These are phyloP conservation scores for Fusarium continuum DNA, from an alignment of 2,329 filamentous ascomycete species.

Conservation along the genomic window DNA sequence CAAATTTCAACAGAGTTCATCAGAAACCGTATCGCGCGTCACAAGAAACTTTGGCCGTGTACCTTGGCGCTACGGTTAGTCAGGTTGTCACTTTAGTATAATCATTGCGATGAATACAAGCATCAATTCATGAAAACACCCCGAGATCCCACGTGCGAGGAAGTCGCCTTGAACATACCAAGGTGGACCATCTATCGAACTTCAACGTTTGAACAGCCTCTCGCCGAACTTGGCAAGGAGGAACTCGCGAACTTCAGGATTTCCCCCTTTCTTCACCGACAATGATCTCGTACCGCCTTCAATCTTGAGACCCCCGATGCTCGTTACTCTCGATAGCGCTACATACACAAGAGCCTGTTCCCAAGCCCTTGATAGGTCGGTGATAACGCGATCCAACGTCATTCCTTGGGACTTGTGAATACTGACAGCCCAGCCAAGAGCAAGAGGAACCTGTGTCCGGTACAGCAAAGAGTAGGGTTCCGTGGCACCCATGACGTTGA, in stretches of 20 bases:
- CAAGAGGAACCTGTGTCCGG: slow-evolving; percentile 69
- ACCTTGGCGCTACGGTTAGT: too few relatives aligned
- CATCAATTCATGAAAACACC: too few relatives aligned
- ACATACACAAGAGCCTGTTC: slow-evolving; percentile 70
- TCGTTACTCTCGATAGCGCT: slow-evolving; percentile 37
- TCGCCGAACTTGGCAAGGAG: slow-evolving; percentile 9
- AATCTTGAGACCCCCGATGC: slow-evolving; percentile 31
- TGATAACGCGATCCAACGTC: slow-evolving; percentile 66
- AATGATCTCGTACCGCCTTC: background rate
- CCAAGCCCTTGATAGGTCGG: slow-evolving; percentile 62
- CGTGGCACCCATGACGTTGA: slow-evolving; percentile 57
- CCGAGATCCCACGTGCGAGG: too few relatives aligned
- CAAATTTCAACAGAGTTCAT: too few relatives aligned
- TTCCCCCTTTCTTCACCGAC: background rate
- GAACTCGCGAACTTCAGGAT: slow-evolving; percentile 13
- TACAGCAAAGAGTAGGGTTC: slow-evolving; percentile 58
- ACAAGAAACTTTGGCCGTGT: too few relatives aligned
- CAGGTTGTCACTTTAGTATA: too few relatives aligned
- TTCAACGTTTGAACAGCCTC: background rate
- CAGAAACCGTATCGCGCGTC: too few relatives aligned
- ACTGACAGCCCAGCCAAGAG: slow-evolving; percentile 69
- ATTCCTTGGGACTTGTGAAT: slow-evolving; percentile 72
- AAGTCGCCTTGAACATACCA: too few relatives aligned
- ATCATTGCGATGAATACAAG: too few relatives aligned
- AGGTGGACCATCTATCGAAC: background rate